Evolutionary conservation across 306 rosid species (phyloP).

Genomic region (Mucuna pruriens): DNA sequence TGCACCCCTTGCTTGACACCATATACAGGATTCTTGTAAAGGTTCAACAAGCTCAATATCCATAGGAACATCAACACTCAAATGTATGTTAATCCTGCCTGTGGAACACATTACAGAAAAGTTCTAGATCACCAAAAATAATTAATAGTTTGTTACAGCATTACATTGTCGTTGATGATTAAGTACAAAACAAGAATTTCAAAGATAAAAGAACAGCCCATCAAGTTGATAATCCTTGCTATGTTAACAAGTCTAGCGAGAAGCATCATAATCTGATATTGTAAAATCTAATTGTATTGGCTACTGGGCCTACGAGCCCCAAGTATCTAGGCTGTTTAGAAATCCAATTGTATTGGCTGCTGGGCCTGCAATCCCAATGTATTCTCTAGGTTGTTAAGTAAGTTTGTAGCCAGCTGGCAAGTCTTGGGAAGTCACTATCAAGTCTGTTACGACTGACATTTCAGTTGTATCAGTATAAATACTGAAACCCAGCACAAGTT

Average conservation of each 20-base stretch:
- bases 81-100: constrained; percentile 69
- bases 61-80: constrained; percentile 64
- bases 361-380: neutral
- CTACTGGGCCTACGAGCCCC: neutral
- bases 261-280: neutral
- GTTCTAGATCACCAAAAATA: neutral
- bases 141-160: neutral
- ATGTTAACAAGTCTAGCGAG: neutral
- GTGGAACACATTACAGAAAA: constrained; percentile 35
- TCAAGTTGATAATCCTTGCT: neutral
- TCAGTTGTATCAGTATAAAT: neutral
- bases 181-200: constrained; percentile 1
- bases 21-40: constrained; percentile 72
- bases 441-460: neutral
- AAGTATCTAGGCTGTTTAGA: neutral
- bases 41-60: constrained; percentile 81
- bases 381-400: neutral
- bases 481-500: neutral
- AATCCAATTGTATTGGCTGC: neutral
- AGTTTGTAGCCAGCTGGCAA: too few species aligned
- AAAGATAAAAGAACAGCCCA: constrained; percentile 5
- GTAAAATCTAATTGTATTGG: neutral
- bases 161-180: neutral
- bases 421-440: too few species aligned
- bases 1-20: constrained; percentile 90